These are phyloP conservation scores for Aureobasidium sp. DNA, from an alignment of 2,329 filamentous ascomycete genomes.

Conservation along the genomic window DNA sequence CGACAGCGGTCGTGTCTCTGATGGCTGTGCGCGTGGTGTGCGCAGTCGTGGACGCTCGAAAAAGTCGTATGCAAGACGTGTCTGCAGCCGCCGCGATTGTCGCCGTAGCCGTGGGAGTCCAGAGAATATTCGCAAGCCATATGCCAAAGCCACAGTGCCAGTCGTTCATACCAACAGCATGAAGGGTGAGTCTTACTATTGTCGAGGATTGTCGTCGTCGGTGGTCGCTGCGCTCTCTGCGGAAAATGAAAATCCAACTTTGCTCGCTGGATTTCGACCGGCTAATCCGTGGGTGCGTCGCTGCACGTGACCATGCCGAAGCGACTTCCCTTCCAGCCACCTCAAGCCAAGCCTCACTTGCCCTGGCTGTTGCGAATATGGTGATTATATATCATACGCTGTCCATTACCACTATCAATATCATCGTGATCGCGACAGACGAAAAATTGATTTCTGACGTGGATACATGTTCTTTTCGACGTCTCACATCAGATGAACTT, in stretches of 20 bases:
- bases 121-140: not conserved
- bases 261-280: not conserved
- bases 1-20: not conserved
- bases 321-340: not conserved
- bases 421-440: too few species aligned
- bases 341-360: too few species aligned
- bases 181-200: not conserved
- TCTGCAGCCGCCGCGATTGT: not conserved
- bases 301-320: not conserved
- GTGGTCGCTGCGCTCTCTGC: not conserved
- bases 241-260: not conserved
- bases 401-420: too few species aligned
- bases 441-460: too few species aligned
- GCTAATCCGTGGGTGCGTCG: not conserved
- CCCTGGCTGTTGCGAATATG: too few species aligned
- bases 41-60: not conserved
- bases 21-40: not conserved
- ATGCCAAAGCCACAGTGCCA: not conserved
- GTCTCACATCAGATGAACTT: too few species aligned
- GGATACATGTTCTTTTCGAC: too few species aligned
- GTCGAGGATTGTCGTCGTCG: slow-evolving; percentile 1
- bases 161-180: not conserved
- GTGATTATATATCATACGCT: too few species aligned
- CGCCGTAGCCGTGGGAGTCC: not conserved
- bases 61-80: not conserved